Evolutionary conservation across 2,329 filamentous ascomycete species (phyloP).

Genomic region (Onygenales sp.): DNA sequence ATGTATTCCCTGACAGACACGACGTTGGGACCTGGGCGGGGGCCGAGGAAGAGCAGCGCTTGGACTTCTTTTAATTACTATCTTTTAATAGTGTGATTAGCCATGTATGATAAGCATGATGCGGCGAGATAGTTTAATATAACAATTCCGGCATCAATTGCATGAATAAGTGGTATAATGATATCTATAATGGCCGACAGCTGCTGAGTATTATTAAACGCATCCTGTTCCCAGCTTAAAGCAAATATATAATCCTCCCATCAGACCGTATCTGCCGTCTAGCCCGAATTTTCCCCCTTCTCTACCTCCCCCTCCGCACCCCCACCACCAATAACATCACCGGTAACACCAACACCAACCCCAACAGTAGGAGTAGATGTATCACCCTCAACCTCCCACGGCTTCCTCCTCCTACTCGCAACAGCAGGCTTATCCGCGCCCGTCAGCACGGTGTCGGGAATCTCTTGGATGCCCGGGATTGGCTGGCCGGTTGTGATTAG

Average conservation of each 20-base stretch:
- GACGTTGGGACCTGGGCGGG: neutral
- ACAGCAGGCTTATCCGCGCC: constrained; percentile 53
- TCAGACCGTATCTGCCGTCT: neutral
- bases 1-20: too few relatives aligned
- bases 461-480: constrained; percentile 78
- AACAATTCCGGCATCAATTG: neutral
- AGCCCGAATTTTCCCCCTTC: neutral
- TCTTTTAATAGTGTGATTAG: neutral
- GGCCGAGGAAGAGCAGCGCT: neutral
- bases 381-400: constrained; percentile 64
- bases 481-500: constrained; percentile 73
- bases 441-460: constrained; percentile 67
- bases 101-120: constrained; percentile 5
- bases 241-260: too few relatives aligned
- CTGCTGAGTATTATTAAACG: too few relatives aligned
- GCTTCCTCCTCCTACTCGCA: constrained; percentile 52
- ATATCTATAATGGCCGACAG: neutral
- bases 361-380: neutral
- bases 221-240: too few relatives aligned
- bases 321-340: neutral
- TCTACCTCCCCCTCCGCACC: neutral
- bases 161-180: neutral
- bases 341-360: neutral
- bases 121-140: neutral
- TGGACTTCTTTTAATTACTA: neutral